Evolutionary conservation across 257 asterid species (phyloP).

Genomic region (Prunella vulgaris): DNA sequence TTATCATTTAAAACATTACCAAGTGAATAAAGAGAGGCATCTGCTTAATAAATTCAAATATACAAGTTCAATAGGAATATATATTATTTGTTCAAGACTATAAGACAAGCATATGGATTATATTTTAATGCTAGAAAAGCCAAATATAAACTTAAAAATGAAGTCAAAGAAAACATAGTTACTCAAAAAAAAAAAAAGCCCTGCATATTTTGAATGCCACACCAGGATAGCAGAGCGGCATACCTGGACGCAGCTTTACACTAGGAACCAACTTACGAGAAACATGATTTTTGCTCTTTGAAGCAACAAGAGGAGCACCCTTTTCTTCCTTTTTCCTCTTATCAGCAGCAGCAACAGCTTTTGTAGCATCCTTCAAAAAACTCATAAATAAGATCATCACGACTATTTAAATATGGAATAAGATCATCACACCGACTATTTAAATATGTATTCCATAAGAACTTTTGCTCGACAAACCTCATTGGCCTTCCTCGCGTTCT

Average conservation of each 20-base stretch:
- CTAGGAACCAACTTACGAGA: constrained; percentile 82
- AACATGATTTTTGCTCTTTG: constrained; percentile 57
- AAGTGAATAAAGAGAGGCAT: not conserved
- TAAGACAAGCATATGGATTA: not conserved
- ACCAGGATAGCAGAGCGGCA: constrained; percentile 72
- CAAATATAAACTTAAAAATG: not conserved
- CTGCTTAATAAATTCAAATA: not conserved
- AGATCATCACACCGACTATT: constrained; percentile 15
- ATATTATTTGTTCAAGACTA: not conserved
- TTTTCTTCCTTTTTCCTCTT: constrained; percentile 57
- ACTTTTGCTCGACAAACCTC: constrained; percentile 55
- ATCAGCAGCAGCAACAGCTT: constrained; percentile 73
- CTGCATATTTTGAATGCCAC: constrained; percentile 55
- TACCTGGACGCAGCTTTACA: constrained; percentile 75
- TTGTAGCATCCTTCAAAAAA: constrained; percentile 69
- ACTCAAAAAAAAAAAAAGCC: constrained; percentile 8
- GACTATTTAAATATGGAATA: too few species aligned
- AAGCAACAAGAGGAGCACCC: constrained; percentile 34
- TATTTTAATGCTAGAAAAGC: not conserved
- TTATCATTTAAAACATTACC: not conserved
- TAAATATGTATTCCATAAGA: constrained; percentile 17
- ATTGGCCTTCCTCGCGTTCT: constrained; percentile 60
- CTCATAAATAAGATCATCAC: constrained; percentile 15
- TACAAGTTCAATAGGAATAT: not conserved
- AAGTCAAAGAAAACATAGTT: not conserved